Conservation (phyloP, 208 protist genomes). For the Trypanosoma brucei region DNA sequence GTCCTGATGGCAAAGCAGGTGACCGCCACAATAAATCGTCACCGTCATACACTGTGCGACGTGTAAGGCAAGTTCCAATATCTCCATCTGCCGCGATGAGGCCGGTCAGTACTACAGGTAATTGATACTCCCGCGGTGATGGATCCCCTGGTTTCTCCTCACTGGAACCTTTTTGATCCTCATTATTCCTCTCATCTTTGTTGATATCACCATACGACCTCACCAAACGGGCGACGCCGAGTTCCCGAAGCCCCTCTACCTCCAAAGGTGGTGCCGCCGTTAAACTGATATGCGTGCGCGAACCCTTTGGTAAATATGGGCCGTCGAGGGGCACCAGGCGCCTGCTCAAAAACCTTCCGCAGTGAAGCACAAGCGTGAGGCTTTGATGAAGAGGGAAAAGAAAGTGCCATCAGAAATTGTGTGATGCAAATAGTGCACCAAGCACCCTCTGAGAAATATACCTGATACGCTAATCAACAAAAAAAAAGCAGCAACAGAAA, state of each 20-base stretch:
- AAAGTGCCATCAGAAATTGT: neutral
- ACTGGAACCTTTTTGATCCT: constrained; percentile 22
- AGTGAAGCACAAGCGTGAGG: constrained; percentile 4
- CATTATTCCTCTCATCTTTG: neutral
- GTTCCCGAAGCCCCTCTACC: neutral
- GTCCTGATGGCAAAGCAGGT: constrained; percentile 2
- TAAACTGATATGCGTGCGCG: constrained; percentile 46
- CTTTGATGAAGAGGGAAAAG: neutral
- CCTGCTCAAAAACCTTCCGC: constrained; percentile 1
- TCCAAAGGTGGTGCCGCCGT: constrained; percentile 3
- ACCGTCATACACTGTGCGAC: constrained; percentile 12
- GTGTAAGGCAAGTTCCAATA: constrained; percentile 12
- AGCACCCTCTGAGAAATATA: too few species aligned
- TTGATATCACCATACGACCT: neutral
- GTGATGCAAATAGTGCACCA: too few species aligned
- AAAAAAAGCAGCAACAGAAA: too few species aligned
- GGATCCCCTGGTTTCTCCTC: constrained; percentile 9
- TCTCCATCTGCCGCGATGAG: constrained; percentile 11
- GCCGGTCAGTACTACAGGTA: constrained; percentile 9
- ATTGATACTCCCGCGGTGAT: neutral
- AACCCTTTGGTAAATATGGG: constrained; percentile 39
- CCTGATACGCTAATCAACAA: too few species aligned
- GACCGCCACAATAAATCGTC: constrained; percentile 13
- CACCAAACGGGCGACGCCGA: constrained; percentile 5
- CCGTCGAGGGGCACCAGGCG: constrained; percentile 9